Conservation (phyloP, 495 filamentous ascomycete species). For the Pseudevernia furfuracea region DNA sequence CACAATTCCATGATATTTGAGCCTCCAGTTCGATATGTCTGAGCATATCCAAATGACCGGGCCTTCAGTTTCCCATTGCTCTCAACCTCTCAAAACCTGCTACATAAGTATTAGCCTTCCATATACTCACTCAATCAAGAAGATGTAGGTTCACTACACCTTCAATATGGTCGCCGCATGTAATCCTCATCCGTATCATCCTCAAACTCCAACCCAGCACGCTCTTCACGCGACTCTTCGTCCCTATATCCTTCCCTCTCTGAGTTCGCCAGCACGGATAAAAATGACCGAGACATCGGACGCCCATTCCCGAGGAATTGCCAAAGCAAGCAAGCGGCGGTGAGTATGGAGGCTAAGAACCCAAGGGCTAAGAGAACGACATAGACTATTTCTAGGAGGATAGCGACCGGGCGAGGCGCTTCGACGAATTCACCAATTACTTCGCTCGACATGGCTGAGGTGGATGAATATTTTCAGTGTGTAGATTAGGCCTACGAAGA, state of each 20-base stretch:
- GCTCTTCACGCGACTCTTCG: not conserved
- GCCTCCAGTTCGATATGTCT: too few species aligned
- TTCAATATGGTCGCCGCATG: not conserved
- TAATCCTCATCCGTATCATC: not conserved
- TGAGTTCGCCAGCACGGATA: not conserved
- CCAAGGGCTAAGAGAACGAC: not conserved
- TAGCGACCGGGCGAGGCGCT: not conserved
- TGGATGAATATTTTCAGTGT: not conserved
- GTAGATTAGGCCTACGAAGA: not conserved
- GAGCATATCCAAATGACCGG: too few species aligned
- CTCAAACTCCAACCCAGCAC: not conserved
- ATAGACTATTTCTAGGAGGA: not conserved
- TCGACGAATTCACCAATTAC: not conserved
- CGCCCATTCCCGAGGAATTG: not conserved
- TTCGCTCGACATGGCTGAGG: not conserved
- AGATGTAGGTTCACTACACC: not conserved
- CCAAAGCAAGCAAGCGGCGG: not conserved
- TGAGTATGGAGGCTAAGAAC: not conserved
- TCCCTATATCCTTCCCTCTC: not conserved
- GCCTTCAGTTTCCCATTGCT: too few species aligned
- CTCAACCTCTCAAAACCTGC: too few species aligned
- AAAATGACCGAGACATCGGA: not conserved
- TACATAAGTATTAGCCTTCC: not conserved
- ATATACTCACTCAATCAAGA: not conserved
- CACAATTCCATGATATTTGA: too few species aligned